phyloP scores from a whole-genome alignment of 768 basidiomycete genomes.

The Trametes coccinea region DNA sequence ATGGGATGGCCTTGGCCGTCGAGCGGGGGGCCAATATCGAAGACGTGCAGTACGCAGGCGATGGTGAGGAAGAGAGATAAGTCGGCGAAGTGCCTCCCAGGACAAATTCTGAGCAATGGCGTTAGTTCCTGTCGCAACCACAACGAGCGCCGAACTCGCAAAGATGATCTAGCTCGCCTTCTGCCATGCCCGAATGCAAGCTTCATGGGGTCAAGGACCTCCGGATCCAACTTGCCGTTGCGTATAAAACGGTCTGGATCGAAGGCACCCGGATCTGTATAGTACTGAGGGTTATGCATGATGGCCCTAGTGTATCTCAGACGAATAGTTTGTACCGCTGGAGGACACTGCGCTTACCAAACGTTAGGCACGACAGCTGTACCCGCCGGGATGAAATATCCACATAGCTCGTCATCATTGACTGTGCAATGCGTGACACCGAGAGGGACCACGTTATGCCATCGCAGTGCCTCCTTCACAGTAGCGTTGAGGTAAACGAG shows the following conservation, averaged over 20 bases:
- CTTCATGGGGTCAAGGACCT: conserved; percentile 31
- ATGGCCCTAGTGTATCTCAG: conserved; percentile 20
- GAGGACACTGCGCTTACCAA: conserved; percentile 20
- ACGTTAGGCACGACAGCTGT: conserved; percentile 28
- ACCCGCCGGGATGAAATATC: conserved; percentile 30
- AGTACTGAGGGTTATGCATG: conserved; percentile 16
- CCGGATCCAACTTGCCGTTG: conserved; percentile 64
- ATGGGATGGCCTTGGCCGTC: not conserved
- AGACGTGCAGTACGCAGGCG: conserved; percentile 8
- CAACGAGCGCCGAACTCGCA: not conserved
- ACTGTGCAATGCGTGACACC: conserved; percentile 13
- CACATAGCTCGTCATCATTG: conserved; percentile 29
- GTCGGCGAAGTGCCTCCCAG: conserved; percentile 6
- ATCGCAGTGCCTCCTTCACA: conserved; percentile 25
- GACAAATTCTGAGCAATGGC: conserved; percentile 1
- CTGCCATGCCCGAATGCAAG: conserved; percentile 19
- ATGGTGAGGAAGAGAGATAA: conserved; percentile 7
- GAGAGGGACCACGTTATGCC: conserved; percentile 26
- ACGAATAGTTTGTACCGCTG: not conserved
- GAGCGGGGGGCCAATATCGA: conserved; percentile 2
- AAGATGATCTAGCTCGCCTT: not conserved
- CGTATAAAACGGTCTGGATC: conserved; percentile 71
- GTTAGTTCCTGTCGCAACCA: not conserved
- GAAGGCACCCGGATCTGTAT: conserved; percentile 42
- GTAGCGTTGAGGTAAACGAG: conserved; percentile 25